Evolutionary conservation across 78 protist genomes (phyloP).

Genomic region (Protostelium mycophagum): DNA sequence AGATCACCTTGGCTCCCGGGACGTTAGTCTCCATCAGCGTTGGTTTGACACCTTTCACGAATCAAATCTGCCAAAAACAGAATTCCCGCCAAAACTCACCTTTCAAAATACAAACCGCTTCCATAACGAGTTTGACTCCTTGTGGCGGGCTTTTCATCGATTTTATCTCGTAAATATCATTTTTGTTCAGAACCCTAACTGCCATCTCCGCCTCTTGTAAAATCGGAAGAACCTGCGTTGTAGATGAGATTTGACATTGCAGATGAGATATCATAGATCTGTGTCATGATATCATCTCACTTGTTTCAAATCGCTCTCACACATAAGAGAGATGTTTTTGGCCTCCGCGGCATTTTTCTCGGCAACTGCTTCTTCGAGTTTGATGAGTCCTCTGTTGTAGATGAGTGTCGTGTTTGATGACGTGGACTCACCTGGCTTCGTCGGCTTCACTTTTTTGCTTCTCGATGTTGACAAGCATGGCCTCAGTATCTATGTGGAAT

Average conservation of each 20-base stretch:
- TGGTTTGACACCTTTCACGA: conserved; percentile 15
- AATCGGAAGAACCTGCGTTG: conserved; percentile 72
- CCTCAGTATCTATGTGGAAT: not conserved
- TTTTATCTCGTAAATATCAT: conserved; percentile 59
- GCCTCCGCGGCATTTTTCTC: not conserved
- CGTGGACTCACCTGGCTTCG: not conserved
- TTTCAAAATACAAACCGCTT: conserved; percentile 75
- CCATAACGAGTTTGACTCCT: conserved; percentile 57
- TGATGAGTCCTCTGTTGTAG: no score
- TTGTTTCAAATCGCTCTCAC: not conserved
- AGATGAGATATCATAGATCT: no score
- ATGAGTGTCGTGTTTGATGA: no score
- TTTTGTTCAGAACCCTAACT: conserved; percentile 39
- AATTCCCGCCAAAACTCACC: conserved; percentile 5
- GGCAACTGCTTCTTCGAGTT: not conserved
- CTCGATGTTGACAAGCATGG: not conserved
- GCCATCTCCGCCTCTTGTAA: conserved; percentile 61
- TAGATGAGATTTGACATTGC: no score
- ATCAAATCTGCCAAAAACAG: not conserved
- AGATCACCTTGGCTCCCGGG: conserved; percentile 31
- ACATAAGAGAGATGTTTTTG: not conserved
- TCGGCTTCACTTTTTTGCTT: not conserved
- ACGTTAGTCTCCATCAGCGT: conserved; percentile 6
- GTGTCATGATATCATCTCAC: no score
- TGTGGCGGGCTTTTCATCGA: conserved; percentile 76